These are phyloP conservation scores for Crucibulum laeve DNA, from an alignment of 768 basidiomycete species.

Conservation along the genomic window DNA sequence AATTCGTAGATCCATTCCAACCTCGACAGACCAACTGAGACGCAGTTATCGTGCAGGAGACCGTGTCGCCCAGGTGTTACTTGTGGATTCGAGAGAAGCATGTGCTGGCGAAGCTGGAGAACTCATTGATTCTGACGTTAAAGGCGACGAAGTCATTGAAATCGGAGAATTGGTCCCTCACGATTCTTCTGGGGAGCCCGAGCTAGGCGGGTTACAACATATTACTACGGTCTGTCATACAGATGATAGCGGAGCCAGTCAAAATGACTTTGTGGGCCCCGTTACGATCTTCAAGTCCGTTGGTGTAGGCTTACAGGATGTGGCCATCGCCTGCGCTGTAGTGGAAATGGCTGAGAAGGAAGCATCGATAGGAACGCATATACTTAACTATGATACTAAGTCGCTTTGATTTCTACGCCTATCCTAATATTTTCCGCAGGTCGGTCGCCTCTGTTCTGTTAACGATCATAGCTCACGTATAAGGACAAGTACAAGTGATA, in stretches of 20 bases:
- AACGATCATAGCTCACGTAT: too few relatives aligned
- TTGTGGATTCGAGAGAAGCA: constrained; percentile 74
- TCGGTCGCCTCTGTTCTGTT: too few relatives aligned
- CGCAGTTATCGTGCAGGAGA: not conserved
- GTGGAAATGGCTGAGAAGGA: constrained; percentile 57
- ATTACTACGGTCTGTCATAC: not conserved
- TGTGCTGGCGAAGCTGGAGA: constrained; percentile 82
- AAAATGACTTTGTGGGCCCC: constrained; percentile 27
- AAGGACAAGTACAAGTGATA: too few relatives aligned
- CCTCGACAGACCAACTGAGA: not conserved
- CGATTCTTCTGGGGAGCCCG: constrained; percentile 8
- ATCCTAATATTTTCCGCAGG: too few relatives aligned
- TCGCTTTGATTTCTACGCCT: too few relatives aligned
- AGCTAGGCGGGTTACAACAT: not conserved
- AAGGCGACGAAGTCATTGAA: constrained; percentile 46
- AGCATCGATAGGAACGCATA: too few relatives aligned
- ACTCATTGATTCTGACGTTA: constrained; percentile 52
- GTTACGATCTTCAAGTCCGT: constrained; percentile 88
- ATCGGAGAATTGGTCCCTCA: constrained; percentile 58
- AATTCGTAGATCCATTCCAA: constrained; percentile 42
- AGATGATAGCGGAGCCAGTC: not conserved
- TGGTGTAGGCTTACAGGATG: constrained; percentile 84
- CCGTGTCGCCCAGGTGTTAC: constrained; percentile 28
- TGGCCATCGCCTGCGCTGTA: constrained; percentile 71
- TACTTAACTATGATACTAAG: too few relatives aligned